These are phyloP conservation scores for Ilyonectria sp. DNA, from an alignment of 2,329 filamentous ascomycete genomes.

Conservation along the genomic window DNA sequence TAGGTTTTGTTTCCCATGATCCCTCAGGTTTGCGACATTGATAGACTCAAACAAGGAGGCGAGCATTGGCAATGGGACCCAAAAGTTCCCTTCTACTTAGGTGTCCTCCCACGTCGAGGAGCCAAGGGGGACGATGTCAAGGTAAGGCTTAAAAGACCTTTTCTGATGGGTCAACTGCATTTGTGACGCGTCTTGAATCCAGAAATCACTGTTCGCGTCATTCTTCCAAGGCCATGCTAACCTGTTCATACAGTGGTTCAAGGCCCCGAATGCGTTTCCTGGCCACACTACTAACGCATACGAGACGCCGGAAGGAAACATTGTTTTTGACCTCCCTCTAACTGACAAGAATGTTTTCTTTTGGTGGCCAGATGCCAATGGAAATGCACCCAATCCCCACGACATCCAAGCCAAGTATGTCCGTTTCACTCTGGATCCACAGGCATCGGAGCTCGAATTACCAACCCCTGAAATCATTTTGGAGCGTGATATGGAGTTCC, in stretches of 20 bases:
- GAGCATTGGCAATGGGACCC: conserved; percentile 19
- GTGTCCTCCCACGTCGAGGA: conserved; percentile 12
- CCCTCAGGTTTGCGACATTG: conserved; percentile 14
- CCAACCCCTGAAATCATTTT: conserved; percentile 3
- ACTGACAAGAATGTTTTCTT: conserved; percentile 28
- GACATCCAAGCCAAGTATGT: conserved; percentile 15
- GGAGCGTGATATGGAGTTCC: conserved; percentile 17
- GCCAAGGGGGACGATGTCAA: conserved; percentile 19
- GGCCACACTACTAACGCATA: conserved; percentile 27
- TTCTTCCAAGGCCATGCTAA: neutral
- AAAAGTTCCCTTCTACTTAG: conserved; percentile 6
- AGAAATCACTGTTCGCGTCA: neutral
- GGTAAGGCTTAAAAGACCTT: neutral
- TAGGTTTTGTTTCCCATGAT: conserved; percentile 24
- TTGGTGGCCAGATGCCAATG: conserved; percentile 15
- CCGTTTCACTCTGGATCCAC: conserved; percentile 5
- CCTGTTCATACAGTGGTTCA: conserved; percentile 18
- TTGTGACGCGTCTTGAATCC: neutral
- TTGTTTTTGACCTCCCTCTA: conserved; percentile 22
- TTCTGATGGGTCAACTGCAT: no score
- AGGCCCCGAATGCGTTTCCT: conserved; percentile 22
- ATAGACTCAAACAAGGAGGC: conserved; percentile 12
- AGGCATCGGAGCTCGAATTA: neutral
- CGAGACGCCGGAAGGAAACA: conserved; percentile 10
- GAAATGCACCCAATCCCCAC: conserved; percentile 7